Conservation (phyloP, 495 filamentous ascomycete species). For the Geopyxis carbonaria region DNA sequence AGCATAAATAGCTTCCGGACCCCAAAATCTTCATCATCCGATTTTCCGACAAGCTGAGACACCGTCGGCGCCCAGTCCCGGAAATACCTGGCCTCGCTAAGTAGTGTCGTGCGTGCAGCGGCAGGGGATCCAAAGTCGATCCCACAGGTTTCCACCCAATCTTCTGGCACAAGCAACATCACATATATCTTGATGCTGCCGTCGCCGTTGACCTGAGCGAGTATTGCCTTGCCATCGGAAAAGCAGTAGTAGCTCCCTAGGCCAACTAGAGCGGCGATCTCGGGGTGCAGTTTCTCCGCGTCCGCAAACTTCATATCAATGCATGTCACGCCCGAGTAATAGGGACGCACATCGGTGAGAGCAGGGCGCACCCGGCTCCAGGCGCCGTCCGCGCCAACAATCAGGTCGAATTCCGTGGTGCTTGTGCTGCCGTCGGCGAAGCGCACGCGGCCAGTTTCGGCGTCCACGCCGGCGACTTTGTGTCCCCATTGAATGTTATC, state of each 20-base stretch:
- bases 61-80: slow-evolving; percentile 12
- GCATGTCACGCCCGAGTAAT: slow-evolving; percentile 32
- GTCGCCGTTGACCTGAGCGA: slow-evolving; percentile 32
- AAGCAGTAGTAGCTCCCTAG: slow-evolving; percentile 31
- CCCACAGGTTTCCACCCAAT: slow-evolving; percentile 16
- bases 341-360: slow-evolving; percentile 32
- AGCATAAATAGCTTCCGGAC: slow-evolving; percentile 32
- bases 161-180: slow-evolving; percentile 13
- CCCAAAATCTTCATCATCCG: slow-evolving; percentile 29
- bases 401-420: slow-evolving; percentile 31
- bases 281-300: slow-evolving; percentile 23
- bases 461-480: slow-evolving; percentile 24
- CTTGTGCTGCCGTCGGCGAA: slow-evolving; percentile 15
- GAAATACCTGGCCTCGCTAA: neutral
- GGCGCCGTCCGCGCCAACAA: slow-evolving; percentile 47
- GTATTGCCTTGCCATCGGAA: slow-evolving; percentile 28
- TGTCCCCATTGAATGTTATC: slow-evolving; percentile 33
- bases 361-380: slow-evolving; percentile 38
- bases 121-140: neutral
- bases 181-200: slow-evolving; percentile 29
- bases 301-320: slow-evolving; percentile 27
- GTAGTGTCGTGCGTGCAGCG: neutral
- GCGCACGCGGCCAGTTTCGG: slow-evolving; percentile 11
- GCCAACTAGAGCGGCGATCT: slow-evolving; percentile 30
- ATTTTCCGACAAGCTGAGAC: slow-evolving; percentile 28